phyloP scores from a whole-genome alignment of 257 asterid genomes.

The Thymus mandschuricus region DNA sequence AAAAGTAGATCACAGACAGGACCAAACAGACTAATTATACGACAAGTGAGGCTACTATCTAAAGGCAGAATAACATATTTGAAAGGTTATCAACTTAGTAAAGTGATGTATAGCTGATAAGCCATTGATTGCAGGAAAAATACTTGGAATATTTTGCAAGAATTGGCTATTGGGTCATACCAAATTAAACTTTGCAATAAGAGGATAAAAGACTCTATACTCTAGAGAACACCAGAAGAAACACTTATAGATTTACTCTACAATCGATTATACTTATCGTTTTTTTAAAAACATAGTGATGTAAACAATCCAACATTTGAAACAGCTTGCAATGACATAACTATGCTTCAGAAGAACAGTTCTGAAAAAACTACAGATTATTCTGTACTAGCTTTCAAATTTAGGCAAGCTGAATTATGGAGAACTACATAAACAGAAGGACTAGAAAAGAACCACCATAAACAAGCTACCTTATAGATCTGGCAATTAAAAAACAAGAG shows the following conservation, averaged over 20 bases:
- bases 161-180: slow-evolving; percentile 5
- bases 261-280: neutral
- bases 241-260: slow-evolving; percentile 16
- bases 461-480: slow-evolving; percentile 19
- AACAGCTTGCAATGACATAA: slow-evolving; percentile 21
- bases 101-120: slow-evolving; percentile 2
- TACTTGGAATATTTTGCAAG: slow-evolving; percentile 1
- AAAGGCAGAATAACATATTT: neutral
- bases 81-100: slow-evolving; percentile 4
- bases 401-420: neutral
- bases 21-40: neutral
- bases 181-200: slow-evolving; percentile 2
- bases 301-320: neutral
- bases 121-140: neutral
- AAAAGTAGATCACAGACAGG: neutral
- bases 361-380: slow-evolving; percentile 11
- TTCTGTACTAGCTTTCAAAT: slow-evolving; percentile 7
- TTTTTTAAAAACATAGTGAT: slow-evolving; percentile 5
- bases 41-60: neutral
- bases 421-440: slow-evolving; percentile 1
- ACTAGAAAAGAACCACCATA: slow-evolving; percentile 19
- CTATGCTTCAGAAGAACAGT: neutral
- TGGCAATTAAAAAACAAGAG: neutral
- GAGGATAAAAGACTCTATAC: slow-evolving; percentile 10
- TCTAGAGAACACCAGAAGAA: slow-evolving; percentile 5